Evolutionary conservation across 306 rosid species (phyloP), one percentile per base, ranked within the genome.

Genomic region (Adenanthera pavonina): DNA sequence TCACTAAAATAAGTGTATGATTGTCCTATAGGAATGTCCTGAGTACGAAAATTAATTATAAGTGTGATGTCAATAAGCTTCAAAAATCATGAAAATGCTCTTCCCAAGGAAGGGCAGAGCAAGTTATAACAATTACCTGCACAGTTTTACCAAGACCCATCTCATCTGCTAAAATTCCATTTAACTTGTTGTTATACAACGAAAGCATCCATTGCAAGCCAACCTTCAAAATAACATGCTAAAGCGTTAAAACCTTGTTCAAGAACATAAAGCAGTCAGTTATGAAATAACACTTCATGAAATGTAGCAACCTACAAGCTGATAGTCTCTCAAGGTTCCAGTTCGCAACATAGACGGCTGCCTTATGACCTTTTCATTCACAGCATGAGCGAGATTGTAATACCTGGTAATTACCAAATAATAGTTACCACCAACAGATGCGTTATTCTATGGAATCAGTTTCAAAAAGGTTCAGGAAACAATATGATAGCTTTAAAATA

Each of bases 131-230:
- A 74, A 86, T 79, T 70, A 95, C 99, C 99, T 95, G 99, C 47
- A 95, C 99, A 13, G 99, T 95, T 88, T 95, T 95, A 44, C 99
- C 99, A 86, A 95, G 97, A 85, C 99, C 99, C 99, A 95, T 95
- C 92, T 95, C 99, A 88, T 95, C 99, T 34, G 99, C 99, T 79
- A 95, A 88, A 68, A 95, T 95, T 81, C 99, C 99, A 89, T 95
- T 95, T 85, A 95, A 86, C 78, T 95, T 95, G 92, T 95, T 95
- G 94, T 95, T 95, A 83, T 95, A 95, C 87, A 95, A 85, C 48
- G 99, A 95, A 84, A 95, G 97, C 99, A 95, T 95, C 99, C 99
- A 95, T 83, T 95, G 99, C 83, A 95, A 87, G 75, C 99, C 99
- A 85, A 95, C 99, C 99, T 95, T 84, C 75, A 85, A 72, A 74